These are phyloP conservation scores for Fraxinus excelsior DNA, from an alignment of 257 asterid genomes.

Conservation along the genomic window DNA sequence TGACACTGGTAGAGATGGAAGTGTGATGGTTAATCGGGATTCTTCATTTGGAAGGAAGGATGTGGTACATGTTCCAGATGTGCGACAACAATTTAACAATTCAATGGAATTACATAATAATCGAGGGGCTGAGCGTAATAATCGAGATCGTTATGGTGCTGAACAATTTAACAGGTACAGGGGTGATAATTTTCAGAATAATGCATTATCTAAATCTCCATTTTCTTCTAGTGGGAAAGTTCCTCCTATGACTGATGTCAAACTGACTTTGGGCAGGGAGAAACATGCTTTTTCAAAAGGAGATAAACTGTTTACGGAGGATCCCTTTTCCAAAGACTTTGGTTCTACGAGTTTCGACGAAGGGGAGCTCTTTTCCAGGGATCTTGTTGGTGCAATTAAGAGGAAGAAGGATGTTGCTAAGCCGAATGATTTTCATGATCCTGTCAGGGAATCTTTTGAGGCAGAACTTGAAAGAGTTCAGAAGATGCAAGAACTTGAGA, in stretches of 20 bases:
- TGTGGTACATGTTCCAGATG: conserved; percentile 40
- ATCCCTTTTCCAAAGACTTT: conserved; percentile 52
- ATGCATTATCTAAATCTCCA: conserved; percentile 41
- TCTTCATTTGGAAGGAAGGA: conserved; percentile 58
- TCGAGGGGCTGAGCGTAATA: conserved; percentile 49
- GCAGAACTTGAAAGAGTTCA: conserved; percentile 98
- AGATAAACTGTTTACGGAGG: conserved; percentile 59
- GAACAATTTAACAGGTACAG: conserved; percentile 59
- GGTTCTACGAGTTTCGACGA: conserved; percentile 68
- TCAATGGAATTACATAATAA: conserved; percentile 46
- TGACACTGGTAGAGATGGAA: conserved; percentile 43
- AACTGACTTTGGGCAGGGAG: conserved; percentile 51
- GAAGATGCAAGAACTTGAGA: conserved; percentile 93
- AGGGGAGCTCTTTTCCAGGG: conserved; percentile 71
- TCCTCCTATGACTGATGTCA: conserved; percentile 42
- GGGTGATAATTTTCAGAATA: conserved; percentile 51
- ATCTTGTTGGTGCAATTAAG: conserved; percentile 80
- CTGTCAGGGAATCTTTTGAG: conserved; percentile 92
- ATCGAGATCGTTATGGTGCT: conserved; percentile 49
- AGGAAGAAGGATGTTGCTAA: conserved; percentile 76
- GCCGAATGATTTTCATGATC: conserved; percentile 77
- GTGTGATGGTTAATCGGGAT: conserved; percentile 44
- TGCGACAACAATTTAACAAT: conserved; percentile 46
- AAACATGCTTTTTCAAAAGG: conserved; percentile 46
- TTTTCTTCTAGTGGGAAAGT: conserved; percentile 56